Evolutionary conservation across 2,329 filamentous ascomycete species (phyloP), one percentile per base, ranked within the genome.

Genomic region (Xylariaceae sp.): DNA sequence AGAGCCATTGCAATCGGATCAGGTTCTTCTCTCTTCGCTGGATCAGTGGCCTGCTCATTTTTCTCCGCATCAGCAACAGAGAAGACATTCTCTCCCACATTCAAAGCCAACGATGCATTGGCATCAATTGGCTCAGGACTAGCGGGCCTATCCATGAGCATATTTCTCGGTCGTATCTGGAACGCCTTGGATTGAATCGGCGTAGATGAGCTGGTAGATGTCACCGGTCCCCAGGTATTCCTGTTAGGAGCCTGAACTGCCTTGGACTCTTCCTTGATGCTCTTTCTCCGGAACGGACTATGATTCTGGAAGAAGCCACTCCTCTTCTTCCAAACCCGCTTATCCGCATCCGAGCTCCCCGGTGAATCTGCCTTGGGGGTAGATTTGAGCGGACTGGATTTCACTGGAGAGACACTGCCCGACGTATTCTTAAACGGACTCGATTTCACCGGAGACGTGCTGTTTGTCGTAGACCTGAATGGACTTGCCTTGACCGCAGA

Each of bases 11-110:
- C 94, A 67, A 99, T 96, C 0, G 94, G 94, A 65, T 99, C 94
- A 12, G 80, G 72, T 29, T 90, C 86, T 31, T 88, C 85, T 57
- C 46, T 70, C 34, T 68, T 71, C 55, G 54, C 71, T 54, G 64
- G 65, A 60, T 67, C 61, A 4, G 67, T 67, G 8, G 73, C 67
- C 42, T 76, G 76, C 43, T 71, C 77, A 59, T 78, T 79, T 60
- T 78, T 80, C 56, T 92, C 88, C 0, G 89, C 86, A 6, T 87
- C 87, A 9, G 88, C 87, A 7, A 99, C 92, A 54, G 95, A 86
- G 65, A 99, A 96, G 8, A 99, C 90, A 65, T 99, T 99, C 65
- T 95, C 90, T 6, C 94, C 94, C 52, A 99, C 83, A 65, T 96
- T 96, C 31, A 99, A 79, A 58, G 95, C 92, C 64, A 97, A 85